phyloP scores from a whole-genome alignment of 306 rosid genomes.

The Pyrus betulifolia region DNA sequence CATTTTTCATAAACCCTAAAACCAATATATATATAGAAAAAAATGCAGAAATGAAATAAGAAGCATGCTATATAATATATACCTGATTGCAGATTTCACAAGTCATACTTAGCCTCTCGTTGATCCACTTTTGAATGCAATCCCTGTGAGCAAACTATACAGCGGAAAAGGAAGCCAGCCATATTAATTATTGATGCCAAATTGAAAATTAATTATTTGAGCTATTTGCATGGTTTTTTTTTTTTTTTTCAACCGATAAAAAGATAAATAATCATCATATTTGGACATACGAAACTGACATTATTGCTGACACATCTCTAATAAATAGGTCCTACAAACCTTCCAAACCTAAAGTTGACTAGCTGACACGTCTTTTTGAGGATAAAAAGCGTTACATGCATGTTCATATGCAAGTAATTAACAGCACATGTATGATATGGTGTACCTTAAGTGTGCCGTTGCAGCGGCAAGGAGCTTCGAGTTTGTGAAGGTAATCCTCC shows the following conservation, averaged over 20 bases:
- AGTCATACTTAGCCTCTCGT: constrained; percentile 46
- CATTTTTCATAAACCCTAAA: background rate
- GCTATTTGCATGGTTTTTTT: background rate
- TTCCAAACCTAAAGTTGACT: background rate
- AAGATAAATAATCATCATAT: no score
- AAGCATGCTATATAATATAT: background rate
- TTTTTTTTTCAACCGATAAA: background rate
- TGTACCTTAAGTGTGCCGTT: constrained; percentile 22
- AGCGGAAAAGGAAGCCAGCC: background rate
- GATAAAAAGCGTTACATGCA: background rate
- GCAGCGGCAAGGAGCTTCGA: constrained; percentile 35
- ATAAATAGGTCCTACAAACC: background rate
- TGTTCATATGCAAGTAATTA: background rate
- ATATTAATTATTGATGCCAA: background rate
- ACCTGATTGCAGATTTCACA: constrained; percentile 89
- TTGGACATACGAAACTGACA: no score
- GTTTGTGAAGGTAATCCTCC: constrained; percentile 8
- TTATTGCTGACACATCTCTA: no score
- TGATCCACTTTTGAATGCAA: constrained; percentile 78
- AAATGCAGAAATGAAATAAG: background rate
- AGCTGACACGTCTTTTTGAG: background rate
- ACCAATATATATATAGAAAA: background rate
- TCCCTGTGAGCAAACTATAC: constrained; percentile 69
- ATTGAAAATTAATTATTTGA: background rate
- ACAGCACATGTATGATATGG: background rate